Evolutionary conservation across 176 grass and related monocot genomes (phyloP), one percentile per base, ranked within the genome.

Genomic region (Eremochloa ophiuroides): DNA sequence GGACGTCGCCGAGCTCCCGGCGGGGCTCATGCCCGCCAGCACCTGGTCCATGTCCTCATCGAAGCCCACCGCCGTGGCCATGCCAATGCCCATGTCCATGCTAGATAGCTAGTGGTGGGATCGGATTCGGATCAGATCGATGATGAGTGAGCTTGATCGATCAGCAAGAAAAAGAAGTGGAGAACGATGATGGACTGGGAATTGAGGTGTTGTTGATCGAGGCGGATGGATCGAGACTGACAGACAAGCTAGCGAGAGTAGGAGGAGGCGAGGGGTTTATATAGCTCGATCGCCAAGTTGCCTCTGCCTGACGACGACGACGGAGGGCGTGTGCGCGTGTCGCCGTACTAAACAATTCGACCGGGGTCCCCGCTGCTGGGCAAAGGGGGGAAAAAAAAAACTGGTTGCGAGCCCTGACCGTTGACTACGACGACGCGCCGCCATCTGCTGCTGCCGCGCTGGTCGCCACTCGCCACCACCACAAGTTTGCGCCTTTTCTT

Each of bases 381-480:
- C 41, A 75, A 86, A 41, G 44, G n/a, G n/a, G n/a, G n/a, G n/a
- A n/a, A n/a, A n/a, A n/a, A 8, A 8, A 10, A 75, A 38, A 75
- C 73, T 22, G 56, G 71, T 29, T 58, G 71, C 71, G 25, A 27
- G 55, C 56, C 33, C 82, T 87, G 85, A 87, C 34, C 66, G 80
- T 64, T 83, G 85, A 87, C 85, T 29, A 8, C 18, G 50, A 46
- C 13, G 43, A 46, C 43, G 42, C 2, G 42, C 3, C 42, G 1
- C 8, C 8, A 10, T 10, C 8, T 1, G 42, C 44, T 47, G 44
- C 44, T 47, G 44, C n/a, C n/a, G 2, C 43, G 14, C 3, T 15
- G 44, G 44, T 47, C 44, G 44, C 13, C 43, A 4, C 13, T 44
- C 43, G 43, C 43, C 43, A 44, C 43, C 43, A 46, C 43, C 8